Conservation (phyloP, 2,329 filamentous ascomycete species). For the Fusarium sp. region DNA sequence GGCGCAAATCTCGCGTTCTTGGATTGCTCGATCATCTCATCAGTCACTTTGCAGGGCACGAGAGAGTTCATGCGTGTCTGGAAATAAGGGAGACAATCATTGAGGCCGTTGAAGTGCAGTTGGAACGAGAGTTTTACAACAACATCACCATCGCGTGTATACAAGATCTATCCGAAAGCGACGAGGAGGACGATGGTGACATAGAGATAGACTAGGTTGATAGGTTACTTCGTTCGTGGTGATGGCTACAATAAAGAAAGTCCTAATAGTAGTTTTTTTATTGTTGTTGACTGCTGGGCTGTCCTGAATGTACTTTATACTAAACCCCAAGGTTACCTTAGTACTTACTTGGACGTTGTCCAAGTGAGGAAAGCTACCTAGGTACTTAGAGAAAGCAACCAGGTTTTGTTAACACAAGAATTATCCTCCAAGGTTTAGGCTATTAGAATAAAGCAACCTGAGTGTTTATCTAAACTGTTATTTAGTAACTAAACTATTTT, state of each 20-base stretch:
- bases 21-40: background rate
- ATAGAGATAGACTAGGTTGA: background rate
- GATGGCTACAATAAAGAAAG: background rate
- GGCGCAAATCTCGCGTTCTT: background rate
- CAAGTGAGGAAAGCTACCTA: no score
- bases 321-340: no score
- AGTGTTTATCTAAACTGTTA: no score
- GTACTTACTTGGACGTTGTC: no score
- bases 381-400: no score
- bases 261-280: background rate
- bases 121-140: background rate
- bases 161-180: background rate
- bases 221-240: background rate
- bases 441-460: no score
- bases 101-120: background rate
- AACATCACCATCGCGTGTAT: background rate
- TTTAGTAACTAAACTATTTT: no score
- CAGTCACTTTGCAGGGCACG: background rate
- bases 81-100: background rate
- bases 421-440: no score
- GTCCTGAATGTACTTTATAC: no score
- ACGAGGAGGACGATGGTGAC: background rate
- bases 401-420: no score
- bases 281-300: background rate
- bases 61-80: background rate